These are phyloP conservation scores for Aspergillus ochraceoroseus DNA, from an alignment of 2,329 filamentous ascomycete genomes.

Conservation along the genomic window DNA sequence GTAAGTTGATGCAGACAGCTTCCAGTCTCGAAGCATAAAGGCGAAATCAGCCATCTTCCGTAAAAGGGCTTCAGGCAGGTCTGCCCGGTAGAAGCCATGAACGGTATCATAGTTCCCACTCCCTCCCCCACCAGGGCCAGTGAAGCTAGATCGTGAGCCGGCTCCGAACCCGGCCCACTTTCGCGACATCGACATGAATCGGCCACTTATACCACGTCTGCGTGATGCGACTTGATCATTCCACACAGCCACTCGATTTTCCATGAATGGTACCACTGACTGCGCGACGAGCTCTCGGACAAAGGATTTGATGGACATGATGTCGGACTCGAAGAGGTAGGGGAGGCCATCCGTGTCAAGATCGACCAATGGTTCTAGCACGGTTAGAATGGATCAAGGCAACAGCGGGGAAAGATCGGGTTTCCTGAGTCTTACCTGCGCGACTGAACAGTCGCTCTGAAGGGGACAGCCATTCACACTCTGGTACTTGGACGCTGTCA, in stretches of 20 bases:
- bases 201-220: slow-evolving; percentile 78
- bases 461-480: slow-evolving; percentile 84
- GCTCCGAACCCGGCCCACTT: slow-evolving; percentile 80
- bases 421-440: slow-evolving; percentile 46
- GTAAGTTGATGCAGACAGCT: slow-evolving; percentile 84
- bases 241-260: slow-evolving; percentile 84
- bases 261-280: slow-evolving; percentile 93
- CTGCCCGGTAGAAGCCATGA: slow-evolving; percentile 76
- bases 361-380: slow-evolving; percentile 45
- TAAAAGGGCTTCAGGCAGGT: slow-evolving; percentile 83
- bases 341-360: slow-evolving; percentile 63
- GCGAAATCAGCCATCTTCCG: slow-evolving; percentile 90
- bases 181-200: slow-evolving; percentile 91
- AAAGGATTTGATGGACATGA: slow-evolving; percentile 79
- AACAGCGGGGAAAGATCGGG: no score
- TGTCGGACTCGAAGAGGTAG: slow-evolving; percentile 89
- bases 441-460: slow-evolving; percentile 71
- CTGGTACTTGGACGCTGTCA: slow-evolving; percentile 75
- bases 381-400: slow-evolving; percentile 12
- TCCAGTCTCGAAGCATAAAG: slow-evolving; percentile 96
- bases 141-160: slow-evolving; percentile 55
- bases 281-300: slow-evolving; percentile 93
- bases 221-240: slow-evolving; percentile 95
- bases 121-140: slow-evolving; percentile 41
- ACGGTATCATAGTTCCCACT: slow-evolving; percentile 68